Conservation (phyloP, 139 green algal genomes). For the Microglena sp. region DNA sequence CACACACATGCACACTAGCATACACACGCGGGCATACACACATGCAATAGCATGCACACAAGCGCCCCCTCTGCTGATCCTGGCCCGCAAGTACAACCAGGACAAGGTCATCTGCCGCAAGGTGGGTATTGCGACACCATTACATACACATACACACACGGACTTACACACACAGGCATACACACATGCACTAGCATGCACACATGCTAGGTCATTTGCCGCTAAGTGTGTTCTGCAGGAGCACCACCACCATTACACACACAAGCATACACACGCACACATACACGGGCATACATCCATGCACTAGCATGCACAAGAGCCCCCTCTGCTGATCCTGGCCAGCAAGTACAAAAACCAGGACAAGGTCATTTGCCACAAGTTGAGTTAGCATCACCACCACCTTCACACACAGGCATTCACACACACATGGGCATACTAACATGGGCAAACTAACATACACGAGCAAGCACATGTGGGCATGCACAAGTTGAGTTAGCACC, state of each 20-base stretch:
- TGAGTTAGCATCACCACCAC: too few species aligned
- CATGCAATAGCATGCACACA: background rate
- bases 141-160: too few species aligned
- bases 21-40: background rate
- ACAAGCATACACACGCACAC: background rate
- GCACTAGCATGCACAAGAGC: conserved; percentile 47
- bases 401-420: too few species aligned
- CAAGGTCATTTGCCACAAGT: too few species aligned
- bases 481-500: too few species aligned
- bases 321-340: conserved; percentile 83
- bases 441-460: background rate
- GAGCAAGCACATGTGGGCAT: background rate
- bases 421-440: too few species aligned
- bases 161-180: too few species aligned
- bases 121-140: too few species aligned
- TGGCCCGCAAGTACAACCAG: conserved; percentile 93
- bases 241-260: conserved; percentile 84
- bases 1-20: background rate
- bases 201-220: conserved; percentile 7
- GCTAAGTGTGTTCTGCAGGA: too few species aligned
- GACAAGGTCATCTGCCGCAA: too few species aligned
- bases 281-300: background rate
- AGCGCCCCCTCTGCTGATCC: conserved; percentile 85
- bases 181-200: too few species aligned
- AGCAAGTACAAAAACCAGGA: conserved; percentile 96